Percentiles rank a stretch among this genome's conserved stretches.
These are phyloP conservation scores for Apostasia shenzhenica DNA, from an alignment of 106 monocot species.

Conservation along the genomic window DNA sequence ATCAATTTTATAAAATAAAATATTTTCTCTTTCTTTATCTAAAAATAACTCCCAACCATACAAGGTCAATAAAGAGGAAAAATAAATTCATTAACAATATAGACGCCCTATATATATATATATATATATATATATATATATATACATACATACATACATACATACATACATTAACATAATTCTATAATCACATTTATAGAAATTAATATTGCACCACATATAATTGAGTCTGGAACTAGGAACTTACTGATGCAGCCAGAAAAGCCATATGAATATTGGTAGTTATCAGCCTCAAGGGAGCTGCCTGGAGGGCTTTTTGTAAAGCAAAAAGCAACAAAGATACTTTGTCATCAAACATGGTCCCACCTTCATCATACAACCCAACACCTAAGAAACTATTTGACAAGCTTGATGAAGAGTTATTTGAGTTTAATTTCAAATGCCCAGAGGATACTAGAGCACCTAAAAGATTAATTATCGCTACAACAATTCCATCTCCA, in stretches of 20 bases:
- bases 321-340: slow-evolving; percentile 82
- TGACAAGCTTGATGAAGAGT: slow-evolving; percentile 22
- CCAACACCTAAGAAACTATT: slow-evolving; percentile 22
- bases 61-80: no score
- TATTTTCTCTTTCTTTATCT: no score
- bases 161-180: no score
- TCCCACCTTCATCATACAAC: slow-evolving; percentile 55
- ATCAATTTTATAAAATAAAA: no score
- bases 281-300: slow-evolving; percentile 78
- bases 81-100: no score
- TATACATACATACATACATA: no score
- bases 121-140: no score
- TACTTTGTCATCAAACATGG: slow-evolving; percentile 81
- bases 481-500: slow-evolving; percentile 84
- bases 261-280: slow-evolving; percentile 79
- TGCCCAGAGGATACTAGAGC: slow-evolving; percentile 69
- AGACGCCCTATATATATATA: no score
- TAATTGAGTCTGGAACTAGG: no score
- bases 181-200: no score
- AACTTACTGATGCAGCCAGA: slow-evolving; percentile 71
- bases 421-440: slow-evolving; percentile 48
- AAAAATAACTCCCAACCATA: no score
- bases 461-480: slow-evolving; percentile 86
- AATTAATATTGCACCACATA: no score
- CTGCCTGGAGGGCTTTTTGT: slow-evolving; percentile 82